phyloP scores from a whole-genome alignment of 306 rosid genomes.

The Prunus davidiana region DNA sequence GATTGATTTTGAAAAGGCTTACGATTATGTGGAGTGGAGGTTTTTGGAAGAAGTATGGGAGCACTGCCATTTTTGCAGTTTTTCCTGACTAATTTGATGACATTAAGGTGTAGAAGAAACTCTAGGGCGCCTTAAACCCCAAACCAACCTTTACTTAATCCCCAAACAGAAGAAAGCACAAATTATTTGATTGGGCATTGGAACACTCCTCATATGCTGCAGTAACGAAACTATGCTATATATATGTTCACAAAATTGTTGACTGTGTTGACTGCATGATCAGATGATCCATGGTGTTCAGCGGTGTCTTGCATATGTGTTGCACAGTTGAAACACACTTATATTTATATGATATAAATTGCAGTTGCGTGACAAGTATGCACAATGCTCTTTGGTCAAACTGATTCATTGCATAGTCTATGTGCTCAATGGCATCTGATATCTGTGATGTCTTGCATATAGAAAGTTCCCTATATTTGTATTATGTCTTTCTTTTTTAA shows the following conservation, averaged over 20 bases:
- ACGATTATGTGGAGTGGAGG: too few species aligned
- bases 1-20: too few species aligned
- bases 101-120: neutral
- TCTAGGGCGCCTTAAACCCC: neutral
- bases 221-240: too few species aligned
- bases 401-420: neutral
- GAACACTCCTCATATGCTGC: too few species aligned
- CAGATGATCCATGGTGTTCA: neutral
- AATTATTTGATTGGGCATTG: too few species aligned
- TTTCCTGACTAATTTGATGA: neutral
- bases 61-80: neutral
- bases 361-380: neutral
- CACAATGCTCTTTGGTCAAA: neutral
- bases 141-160: too few species aligned
- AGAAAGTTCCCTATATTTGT: neutral
- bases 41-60: too few species aligned
- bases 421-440: neutral
- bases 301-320: neutral
- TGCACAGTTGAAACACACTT: neutral
- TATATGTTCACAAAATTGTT: neutral
- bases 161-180: too few species aligned
- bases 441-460: neutral
- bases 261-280: neutral
- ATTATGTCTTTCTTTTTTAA: neutral
- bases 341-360: neutral